Percentiles rank a stretch among this genome's conserved stretches.
These are phyloP conservation scores for Daldinia sp. DNA, from an alignment of 2,329 filamentous ascomycete species.

Conservation along the genomic window DNA sequence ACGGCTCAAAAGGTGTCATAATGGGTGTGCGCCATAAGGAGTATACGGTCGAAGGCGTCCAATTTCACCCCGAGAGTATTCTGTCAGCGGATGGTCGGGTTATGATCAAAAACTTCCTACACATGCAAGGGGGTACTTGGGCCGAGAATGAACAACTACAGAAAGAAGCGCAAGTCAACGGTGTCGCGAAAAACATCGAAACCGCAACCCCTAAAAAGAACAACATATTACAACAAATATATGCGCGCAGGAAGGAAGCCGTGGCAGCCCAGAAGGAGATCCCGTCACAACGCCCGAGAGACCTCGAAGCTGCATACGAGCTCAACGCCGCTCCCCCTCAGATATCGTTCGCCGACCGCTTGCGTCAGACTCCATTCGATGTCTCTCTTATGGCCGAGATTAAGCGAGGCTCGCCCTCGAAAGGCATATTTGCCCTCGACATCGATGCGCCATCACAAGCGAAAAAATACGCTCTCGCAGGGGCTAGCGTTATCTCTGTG, in stretches of 20 bases:
- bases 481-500: conserved; percentile 97
- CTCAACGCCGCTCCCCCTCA: conserved; percentile 85
- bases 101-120: conserved; percentile 93
- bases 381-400: conserved; percentile 97
- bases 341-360: conserved; percentile 78
- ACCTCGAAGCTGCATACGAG: conserved; percentile 87
- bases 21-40: conserved; percentile 97
- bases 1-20: conserved; percentile 84
- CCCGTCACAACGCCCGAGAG: conserved; percentile 82
- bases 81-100: conserved; percentile 85
- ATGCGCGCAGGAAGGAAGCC: conserved; percentile 77
- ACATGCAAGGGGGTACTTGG: conserved; percentile 91
- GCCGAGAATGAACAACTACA: conserved; percentile 73
- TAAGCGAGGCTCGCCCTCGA: conserved; percentile 94
- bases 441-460: conserved; percentile 91
- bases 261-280: conserved; percentile 84
- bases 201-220: conserved; percentile 65
- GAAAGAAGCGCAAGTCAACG: conserved; percentile 49
- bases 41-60: conserved; percentile 90
- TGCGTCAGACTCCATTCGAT: conserved; percentile 84
- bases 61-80: conserved; percentile 98
- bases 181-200: conserved; percentile 41
- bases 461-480: conserved; percentile 88
- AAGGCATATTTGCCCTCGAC: conserved; percentile 89
- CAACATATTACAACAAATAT: conserved; percentile 92